Base-by-base conservation (phyloP, 495 filamentous ascomycete genomes). In the Hypoxylon fragiforme region DNA sequence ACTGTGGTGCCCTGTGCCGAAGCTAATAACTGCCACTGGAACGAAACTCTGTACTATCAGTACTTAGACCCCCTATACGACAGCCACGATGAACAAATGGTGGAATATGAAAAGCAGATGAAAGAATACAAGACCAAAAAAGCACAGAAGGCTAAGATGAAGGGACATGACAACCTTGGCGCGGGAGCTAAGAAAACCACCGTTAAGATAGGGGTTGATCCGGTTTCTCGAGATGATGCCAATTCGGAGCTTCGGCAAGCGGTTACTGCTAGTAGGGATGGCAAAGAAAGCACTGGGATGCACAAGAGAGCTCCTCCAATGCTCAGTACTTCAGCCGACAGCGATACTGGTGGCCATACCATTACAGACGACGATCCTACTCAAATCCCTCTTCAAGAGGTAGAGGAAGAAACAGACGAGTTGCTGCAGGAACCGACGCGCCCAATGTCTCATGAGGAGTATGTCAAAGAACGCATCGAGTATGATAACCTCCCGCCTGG, bases 21-120 rank as follows among this genome's bases (percentile, higher is more conserved):
- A 48, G 65, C 63, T 3, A 67, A 79, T 21, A 69, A 81, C 14
- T 98, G 94, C 65, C 71, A 81, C 7, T 97, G 88, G 82, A 87
- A 92, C 64, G 75, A 91, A 66, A 87, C 82, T 1, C 66, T 70
- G 20, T 95, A 84, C 67, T 70, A 77, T 26, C 70, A 78, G 30
- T 73, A 70, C 7, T 57, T 87, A 3, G 85, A 90, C 53, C 80
- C 83, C 0, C 66, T 55, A 2, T 63, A 61, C 3, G 58, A 50
- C 1, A 61, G 45, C 18, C 69, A 74, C 35, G 69, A 72, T 13
- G 54, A 68, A 41, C 58, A 74, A 44, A 62, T 76, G 61, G 68
- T 62, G 13, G 63, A 72, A 1, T 82, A 77, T 35, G 42, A 73
- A 19, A 56, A 45, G 8, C 49, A 54, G 49, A 54, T 65, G 36